These are phyloP conservation scores for Aspergillus pseudotamarii DNA, from an alignment of 2,329 filamentous ascomycete genomes.

Conservation along the genomic window DNA sequence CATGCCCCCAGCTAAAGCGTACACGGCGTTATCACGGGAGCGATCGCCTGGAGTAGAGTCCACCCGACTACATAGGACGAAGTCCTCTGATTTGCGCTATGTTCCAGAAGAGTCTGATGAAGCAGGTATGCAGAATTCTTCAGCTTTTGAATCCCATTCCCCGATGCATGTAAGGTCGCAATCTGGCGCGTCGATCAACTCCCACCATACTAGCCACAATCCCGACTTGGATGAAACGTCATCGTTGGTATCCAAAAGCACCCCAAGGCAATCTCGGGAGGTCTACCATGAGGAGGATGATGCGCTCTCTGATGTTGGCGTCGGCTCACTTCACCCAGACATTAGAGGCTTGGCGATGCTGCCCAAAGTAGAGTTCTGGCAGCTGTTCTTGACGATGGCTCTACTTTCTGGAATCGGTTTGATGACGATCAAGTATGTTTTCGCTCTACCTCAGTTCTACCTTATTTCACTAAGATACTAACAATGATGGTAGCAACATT, in stretches of 20 bases:
- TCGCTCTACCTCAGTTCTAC: background rate
- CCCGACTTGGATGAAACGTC: constrained; percentile 71
- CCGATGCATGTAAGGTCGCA: constrained; percentile 33
- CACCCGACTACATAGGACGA: constrained; percentile 37
- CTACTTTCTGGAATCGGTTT: constrained; percentile 90
- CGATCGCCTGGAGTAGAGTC: constrained; percentile 29
- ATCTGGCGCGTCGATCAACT: constrained; percentile 31
- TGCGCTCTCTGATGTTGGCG: constrained; percentile 62
- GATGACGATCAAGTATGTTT: constrained; percentile 91
- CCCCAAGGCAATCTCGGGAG: constrained; percentile 57
- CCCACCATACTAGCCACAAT: constrained; percentile 26
- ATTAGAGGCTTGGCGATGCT: constrained; percentile 81
- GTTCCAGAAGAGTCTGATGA: constrained; percentile 33
- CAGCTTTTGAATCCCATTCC: constrained; percentile 31
- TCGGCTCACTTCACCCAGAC: constrained; percentile 82
- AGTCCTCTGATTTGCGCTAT: constrained; percentile 31
- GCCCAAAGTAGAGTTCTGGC: constrained; percentile 79
- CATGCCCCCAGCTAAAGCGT: constrained; percentile 58
- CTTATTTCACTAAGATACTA: constrained; percentile 27
- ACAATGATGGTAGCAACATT: constrained; percentile 70
- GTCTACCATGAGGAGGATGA: constrained; percentile 37
- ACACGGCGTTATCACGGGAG: constrained; percentile 44
- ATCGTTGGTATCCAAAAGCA: constrained; percentile 72
- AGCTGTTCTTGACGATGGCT: constrained; percentile 82
- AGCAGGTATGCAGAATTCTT: constrained; percentile 41